phyloP scores from a whole-genome alignment of 2,329 filamentous ascomycete genomes.

The Beauveria bassiana region DNA sequence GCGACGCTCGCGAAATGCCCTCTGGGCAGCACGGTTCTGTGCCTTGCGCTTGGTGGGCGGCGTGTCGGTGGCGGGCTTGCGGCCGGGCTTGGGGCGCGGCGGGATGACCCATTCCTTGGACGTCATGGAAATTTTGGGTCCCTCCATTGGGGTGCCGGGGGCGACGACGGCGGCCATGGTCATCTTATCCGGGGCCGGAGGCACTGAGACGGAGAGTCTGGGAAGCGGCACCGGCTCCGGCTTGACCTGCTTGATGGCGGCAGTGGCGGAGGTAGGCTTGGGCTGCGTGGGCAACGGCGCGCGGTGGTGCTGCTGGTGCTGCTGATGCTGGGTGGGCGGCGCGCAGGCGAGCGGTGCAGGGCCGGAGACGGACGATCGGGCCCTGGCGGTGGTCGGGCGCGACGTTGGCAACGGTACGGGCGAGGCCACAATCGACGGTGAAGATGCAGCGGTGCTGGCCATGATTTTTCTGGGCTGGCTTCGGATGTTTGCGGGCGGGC shows the following conservation, averaged over 20 bases:
- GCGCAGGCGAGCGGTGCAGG: constrained; percentile 11
- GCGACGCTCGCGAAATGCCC: constrained; percentile 81
- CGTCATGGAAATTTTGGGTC: constrained; percentile 54
- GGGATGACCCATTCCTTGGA: constrained; percentile 82
- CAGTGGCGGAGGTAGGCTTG: constrained; percentile 20
- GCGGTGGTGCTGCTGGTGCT: constrained; percentile 14
- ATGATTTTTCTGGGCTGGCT: constrained; percentile 11
- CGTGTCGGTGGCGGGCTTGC: constrained; percentile 89
- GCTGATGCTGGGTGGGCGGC: constrained; percentile 14
- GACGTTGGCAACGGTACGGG: constrained; percentile 18
- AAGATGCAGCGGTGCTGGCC: constrained; percentile 15
- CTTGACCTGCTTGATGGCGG: constrained; percentile 21
- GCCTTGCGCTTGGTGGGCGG: constrained; percentile 89
- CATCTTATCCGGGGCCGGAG: constrained; percentile 34
- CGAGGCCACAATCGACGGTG: constrained; percentile 17
- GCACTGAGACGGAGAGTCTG: constrained; percentile 22
- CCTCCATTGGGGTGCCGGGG: constrained; percentile 31
- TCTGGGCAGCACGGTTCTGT: constrained; percentile 87
- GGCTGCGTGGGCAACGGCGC: constrained; percentile 22
- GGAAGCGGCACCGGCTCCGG: constrained; percentile 16
- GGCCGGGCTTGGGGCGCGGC: constrained; percentile 77
- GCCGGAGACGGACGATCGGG: not conserved
- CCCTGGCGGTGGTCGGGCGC: constrained; percentile 3
- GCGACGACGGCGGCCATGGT: constrained; percentile 41
- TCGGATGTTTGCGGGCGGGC: constrained; percentile 11